Conservation (phyloP, 208 protist species). For the Leishmania mexicana region DNA sequence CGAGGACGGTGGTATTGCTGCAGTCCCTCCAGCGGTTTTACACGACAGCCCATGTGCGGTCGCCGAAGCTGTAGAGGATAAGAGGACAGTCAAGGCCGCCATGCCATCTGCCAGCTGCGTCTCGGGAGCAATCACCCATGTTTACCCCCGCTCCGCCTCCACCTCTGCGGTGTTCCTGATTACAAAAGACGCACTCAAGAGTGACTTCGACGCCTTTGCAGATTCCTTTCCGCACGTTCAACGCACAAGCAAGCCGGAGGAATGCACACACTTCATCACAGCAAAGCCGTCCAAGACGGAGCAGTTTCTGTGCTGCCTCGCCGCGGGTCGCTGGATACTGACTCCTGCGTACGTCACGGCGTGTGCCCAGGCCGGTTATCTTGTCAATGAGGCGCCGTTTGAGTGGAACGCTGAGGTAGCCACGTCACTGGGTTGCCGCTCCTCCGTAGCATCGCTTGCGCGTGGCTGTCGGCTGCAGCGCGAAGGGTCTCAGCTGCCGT, state of each 20-base stretch:
- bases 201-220: constrained; percentile 19
- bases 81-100: not conserved
- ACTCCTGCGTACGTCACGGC: constrained; percentile 56
- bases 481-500: constrained; percentile 29
- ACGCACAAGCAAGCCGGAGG: constrained; percentile 38
- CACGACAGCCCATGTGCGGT: constrained; percentile 31
- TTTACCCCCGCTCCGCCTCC: constrained; percentile 4
- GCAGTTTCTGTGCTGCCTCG: constrained; percentile 60
- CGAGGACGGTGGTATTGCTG: not conserved
- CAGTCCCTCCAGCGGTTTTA: not conserved
- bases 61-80: constrained; percentile 91
- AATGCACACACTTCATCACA: constrained; percentile 79
- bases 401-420: constrained; percentile 60
- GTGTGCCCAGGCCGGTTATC: constrained; percentile 27
- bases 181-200: constrained; percentile 24
- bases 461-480: constrained; percentile 53
- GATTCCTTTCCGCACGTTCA: constrained; percentile 16
- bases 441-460: constrained; percentile 41
- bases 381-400: constrained; percentile 48
- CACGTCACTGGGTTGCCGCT: constrained; percentile 14
- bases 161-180: constrained; percentile 27
- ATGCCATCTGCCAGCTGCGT: not conserved
- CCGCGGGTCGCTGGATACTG: constrained; percentile 70
- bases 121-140: not conserved
- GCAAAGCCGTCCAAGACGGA: constrained; percentile 63